phyloP scores from a whole-genome alignment of 495 filamentous ascomycete species.

The Xylaria nigripes region DNA sequence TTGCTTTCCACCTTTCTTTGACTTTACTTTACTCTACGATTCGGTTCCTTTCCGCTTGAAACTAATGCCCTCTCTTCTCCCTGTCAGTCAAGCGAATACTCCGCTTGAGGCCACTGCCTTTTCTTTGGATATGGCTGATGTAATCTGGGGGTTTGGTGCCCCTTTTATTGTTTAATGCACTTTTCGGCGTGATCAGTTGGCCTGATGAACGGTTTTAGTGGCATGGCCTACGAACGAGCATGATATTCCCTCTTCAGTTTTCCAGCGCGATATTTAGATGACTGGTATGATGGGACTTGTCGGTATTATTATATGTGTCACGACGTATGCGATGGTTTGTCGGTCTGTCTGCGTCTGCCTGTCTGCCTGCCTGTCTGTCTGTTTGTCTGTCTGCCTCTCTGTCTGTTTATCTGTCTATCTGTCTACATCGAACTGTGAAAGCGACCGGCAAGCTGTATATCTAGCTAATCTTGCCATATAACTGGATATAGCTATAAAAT shows the following conservation, averaged over 20 bases:
- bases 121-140: slow-evolving; percentile 1
- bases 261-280: not conserved
- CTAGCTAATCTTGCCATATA: not conserved
- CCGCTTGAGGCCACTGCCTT: not conserved
- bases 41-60: not conserved
- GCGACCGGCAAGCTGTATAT: no score
- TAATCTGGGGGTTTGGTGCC: not conserved
- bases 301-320: not conserved
- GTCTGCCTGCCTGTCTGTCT: no score
- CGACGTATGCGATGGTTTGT: not conserved
- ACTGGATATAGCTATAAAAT: not conserved
- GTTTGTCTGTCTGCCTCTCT: no score
- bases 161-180: slow-evolving; percentile 13
- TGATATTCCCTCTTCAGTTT: not conserved
- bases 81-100: not conserved
- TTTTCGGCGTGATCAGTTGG: slow-evolving; percentile 5
- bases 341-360: not conserved
- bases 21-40: not conserved
- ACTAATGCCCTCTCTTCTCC: not conserved
- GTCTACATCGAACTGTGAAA: no score
- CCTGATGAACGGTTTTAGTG: not conserved
- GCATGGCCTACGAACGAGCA: not conserved
- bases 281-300: not conserved
- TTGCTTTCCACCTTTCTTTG: not conserved
- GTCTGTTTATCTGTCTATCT: no score